A percentile compares a stretch with the other conserved stretches of the same genome.
phyloP scores from a whole-genome alignment of 176 grass and related monocot genomes.

The Dactylis glomerata region DNA sequence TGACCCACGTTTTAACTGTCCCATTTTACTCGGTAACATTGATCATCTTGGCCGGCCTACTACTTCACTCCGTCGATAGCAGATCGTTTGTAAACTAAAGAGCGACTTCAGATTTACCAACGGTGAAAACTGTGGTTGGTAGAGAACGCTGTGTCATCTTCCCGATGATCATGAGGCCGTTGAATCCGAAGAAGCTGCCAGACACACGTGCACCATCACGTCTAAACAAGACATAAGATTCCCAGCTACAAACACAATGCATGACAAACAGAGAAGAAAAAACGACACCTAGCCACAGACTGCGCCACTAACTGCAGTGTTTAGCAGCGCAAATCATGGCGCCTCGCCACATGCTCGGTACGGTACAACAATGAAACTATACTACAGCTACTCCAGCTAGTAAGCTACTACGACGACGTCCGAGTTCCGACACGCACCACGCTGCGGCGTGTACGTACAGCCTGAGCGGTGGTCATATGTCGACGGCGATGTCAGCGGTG shows the following conservation, averaged over 20 bases:
- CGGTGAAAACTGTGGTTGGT: neutral
- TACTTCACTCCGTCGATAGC: neutral
- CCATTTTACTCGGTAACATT: neutral
- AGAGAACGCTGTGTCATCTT: neutral
- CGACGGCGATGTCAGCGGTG: conserved; percentile 58
- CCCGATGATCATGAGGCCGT: neutral
- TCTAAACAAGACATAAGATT: conserved; percentile 32
- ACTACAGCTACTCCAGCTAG: neutral
- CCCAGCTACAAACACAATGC: neutral
- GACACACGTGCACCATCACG: conserved; percentile 10
- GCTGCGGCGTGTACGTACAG: neutral
- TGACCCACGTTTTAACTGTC: neutral
- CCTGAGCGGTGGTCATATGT: conserved; percentile 29
- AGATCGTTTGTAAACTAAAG: neutral
- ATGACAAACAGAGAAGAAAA: neutral
- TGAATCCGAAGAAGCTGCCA: conserved; percentile 9
- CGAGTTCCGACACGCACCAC: neutral
- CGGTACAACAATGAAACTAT: conserved; percentile 18
- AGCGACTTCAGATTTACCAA: neutral
- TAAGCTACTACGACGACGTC: neutral
- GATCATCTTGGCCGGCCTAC: neutral
- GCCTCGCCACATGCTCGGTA: conserved; percentile 18
- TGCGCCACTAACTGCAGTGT: neutral
- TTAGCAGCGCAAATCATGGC: conserved; percentile 13
- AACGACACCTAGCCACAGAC: conserved; percentile 35